Evolutionary conservation across 208 protist species (phyloP).

Genomic region (Trypanosoma lewisi): DNA sequence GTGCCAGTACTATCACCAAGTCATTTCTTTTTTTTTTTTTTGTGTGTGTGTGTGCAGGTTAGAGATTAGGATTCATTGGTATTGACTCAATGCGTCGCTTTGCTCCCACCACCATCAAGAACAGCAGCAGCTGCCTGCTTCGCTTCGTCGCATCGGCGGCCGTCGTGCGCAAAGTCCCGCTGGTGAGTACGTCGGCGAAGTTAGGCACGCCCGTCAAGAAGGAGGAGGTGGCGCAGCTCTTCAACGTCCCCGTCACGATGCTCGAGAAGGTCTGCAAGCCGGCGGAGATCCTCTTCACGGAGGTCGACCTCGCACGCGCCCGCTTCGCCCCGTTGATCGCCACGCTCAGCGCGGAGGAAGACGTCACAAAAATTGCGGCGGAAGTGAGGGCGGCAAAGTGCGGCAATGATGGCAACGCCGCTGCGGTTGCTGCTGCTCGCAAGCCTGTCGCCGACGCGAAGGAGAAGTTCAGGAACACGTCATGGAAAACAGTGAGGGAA

Average conservation of each 20-base stretch:
- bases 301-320: slow-evolving; percentile 67
- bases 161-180: slow-evolving; percentile 44
- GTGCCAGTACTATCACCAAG: background rate
- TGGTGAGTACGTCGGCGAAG: slow-evolving; percentile 37
- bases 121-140: background rate
- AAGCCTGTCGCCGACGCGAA: slow-evolving; percentile 51
- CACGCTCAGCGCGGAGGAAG: slow-evolving; percentile 40
- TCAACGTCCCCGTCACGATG: slow-evolving; percentile 44
- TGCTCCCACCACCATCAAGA: background rate
- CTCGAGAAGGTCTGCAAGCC: slow-evolving; percentile 54
- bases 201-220: slow-evolving; percentile 43
- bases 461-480: slow-evolving; percentile 61
- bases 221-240: slow-evolving; percentile 52
- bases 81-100: slow-evolving; percentile 5
- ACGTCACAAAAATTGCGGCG: slow-evolving; percentile 60
- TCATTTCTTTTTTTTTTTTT: background rate
- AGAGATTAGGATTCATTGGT: background rate
- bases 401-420: slow-evolving; percentile 25
- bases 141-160: slow-evolving; percentile 53
- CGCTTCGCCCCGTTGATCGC: slow-evolving; percentile 63
- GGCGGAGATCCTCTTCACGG: slow-evolving; percentile 51
- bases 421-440: slow-evolving; percentile 2
- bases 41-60: background rate
- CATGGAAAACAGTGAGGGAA: slow-evolving; percentile 54
- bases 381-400: slow-evolving; percentile 42